Conservation (phyloP, 805 yeast genomes). For the Yamadazyma takamatsuzukensis region DNA sequence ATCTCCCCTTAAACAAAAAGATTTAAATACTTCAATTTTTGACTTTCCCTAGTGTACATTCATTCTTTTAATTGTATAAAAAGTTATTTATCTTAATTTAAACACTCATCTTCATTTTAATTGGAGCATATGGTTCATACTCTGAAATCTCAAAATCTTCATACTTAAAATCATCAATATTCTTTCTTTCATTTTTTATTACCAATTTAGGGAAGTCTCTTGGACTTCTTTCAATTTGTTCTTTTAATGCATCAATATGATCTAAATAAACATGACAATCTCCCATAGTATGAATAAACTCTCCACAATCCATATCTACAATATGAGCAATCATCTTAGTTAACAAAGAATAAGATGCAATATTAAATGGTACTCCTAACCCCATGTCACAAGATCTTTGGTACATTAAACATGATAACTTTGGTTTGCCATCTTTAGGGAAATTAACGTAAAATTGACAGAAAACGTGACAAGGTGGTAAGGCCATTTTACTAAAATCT, state of each 20-base stretch:
- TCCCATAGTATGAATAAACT: conserved; percentile 91
- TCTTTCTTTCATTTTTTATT: conserved; percentile 56
- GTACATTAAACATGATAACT: conserved; percentile 81
- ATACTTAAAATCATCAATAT: conserved; percentile 81
- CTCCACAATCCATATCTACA: conserved; percentile 94
- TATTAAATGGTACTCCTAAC: conserved; percentile 97
- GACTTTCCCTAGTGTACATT: neutral
- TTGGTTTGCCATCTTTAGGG: conserved; percentile 58
- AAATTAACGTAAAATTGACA: conserved; percentile 91
- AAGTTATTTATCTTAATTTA: conserved; percentile 25
- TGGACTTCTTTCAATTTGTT: conserved; percentile 75
- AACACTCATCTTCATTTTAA: conserved; percentile 97
- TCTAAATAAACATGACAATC: conserved; percentile 94
- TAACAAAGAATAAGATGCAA: conserved; percentile 91
- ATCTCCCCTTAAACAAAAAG: conserved; percentile 6
- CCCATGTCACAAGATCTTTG: conserved; percentile 99
- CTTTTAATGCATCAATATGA: conserved; percentile 86
- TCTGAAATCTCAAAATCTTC: conserved; percentile 83
- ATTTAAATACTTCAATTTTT: conserved; percentile 2
- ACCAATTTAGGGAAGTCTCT: conserved; percentile 73
- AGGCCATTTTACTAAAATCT: conserved; percentile 89
- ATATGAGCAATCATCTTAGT: conserved; percentile 95
- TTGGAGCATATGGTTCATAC: conserved; percentile 78
- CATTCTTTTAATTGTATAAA: neutral
- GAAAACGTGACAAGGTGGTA: conserved; percentile 98